Base-by-base conservation (phyloP, 768 basidiomycete species). In the Hemileccinum rubropunctum region DNA sequence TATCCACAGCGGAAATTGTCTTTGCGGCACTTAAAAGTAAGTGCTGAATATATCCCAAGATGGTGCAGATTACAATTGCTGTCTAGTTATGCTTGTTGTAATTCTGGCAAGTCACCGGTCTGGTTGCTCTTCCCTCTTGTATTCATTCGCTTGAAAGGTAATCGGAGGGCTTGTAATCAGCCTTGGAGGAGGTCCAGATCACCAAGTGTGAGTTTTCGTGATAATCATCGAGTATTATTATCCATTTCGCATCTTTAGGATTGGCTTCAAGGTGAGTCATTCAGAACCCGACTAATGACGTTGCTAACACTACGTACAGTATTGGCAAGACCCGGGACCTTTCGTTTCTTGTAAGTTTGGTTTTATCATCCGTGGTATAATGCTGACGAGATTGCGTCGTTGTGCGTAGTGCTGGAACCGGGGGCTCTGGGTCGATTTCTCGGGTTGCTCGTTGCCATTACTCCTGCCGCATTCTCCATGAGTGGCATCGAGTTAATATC, bases 401-500 rank as follows among this genome's bases (percentile, higher is more conserved):
- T n/a, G n/a, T 33, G 2, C 9, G 8, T n/a, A 63, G 61, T 18
- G 9, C 20, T 63, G 21, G 61, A 60, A 30, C 61, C 61, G 0
- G 58, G 61, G 28, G 56, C 55, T 17, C 34, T 13, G 13, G 61
- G 61, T n/a, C 53, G 56, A 17, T 63, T 63, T 45, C 36, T 63
- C 12, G 50, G 58, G n/a, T 28, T 63, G 48, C 60, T 63, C 27
- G 52, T 54, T 26, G 56, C 53, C 12, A 53, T 62, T 3, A 27
- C 52, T 17, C 58, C 61, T 17, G 58, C 56, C 13, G 82, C 81
- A 2, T 93, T 88, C 75, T 88, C 88, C 6, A 86, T 83, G 72
- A 81, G 86, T 59, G 87, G 83, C 34, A 81, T 89, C 73, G 88
- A 91, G 60, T 69, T 87, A 36, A 82, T 90, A 35, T 81, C 82